These are phyloP conservation scores for Pseudogymnoascus sp. DNA, from an alignment of 2,329 filamentous ascomycete species.

Conservation along the genomic window DNA sequence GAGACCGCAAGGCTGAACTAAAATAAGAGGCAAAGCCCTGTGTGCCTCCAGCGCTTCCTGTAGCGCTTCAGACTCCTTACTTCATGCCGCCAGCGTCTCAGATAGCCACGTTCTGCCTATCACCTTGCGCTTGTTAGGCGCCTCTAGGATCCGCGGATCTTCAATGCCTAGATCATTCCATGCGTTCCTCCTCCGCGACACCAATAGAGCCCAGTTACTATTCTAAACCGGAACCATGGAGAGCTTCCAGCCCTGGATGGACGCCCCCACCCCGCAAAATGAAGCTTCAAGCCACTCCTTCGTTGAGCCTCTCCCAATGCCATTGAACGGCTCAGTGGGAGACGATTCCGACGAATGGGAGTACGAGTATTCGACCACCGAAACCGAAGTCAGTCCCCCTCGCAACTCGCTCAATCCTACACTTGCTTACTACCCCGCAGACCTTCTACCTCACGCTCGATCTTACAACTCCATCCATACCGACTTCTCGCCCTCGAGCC, in stretches of 20 bases:
- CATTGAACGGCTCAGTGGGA: slow-evolving; percentile 23
- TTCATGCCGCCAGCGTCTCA: not conserved
- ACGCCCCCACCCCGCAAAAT: slow-evolving; percentile 5
- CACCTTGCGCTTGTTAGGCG: not conserved
- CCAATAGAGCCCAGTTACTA: not conserved
- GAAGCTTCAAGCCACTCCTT: slow-evolving; percentile 7
- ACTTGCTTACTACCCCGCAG: slow-evolving; percentile 31
- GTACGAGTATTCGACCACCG: slow-evolving; percentile 59
- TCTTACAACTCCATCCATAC: slow-evolving; percentile 41
- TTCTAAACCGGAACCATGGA: not conserved
- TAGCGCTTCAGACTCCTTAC: not conserved
- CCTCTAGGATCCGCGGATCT: not conserved
- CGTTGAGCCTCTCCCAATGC: not conserved
- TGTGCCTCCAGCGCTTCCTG: not conserved
- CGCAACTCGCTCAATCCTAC: not conserved
- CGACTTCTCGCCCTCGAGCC: slow-evolving; percentile 16
- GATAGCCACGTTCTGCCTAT: not conserved
- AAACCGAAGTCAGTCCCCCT: slow-evolving; percentile 46
- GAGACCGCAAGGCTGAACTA: not conserved
- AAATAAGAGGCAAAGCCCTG: not conserved
- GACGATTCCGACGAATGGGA: slow-evolving; percentile 59
- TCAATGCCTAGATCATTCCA: not conserved
- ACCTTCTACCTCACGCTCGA: slow-evolving; percentile 60
- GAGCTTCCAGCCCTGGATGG: slow-evolving; percentile 1
- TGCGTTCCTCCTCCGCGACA: not conserved